Evolutionary conservation across 2,329 filamentous ascomycete genomes (phyloP).

Genomic region (Colletotrichum sansevieriae): DNA sequence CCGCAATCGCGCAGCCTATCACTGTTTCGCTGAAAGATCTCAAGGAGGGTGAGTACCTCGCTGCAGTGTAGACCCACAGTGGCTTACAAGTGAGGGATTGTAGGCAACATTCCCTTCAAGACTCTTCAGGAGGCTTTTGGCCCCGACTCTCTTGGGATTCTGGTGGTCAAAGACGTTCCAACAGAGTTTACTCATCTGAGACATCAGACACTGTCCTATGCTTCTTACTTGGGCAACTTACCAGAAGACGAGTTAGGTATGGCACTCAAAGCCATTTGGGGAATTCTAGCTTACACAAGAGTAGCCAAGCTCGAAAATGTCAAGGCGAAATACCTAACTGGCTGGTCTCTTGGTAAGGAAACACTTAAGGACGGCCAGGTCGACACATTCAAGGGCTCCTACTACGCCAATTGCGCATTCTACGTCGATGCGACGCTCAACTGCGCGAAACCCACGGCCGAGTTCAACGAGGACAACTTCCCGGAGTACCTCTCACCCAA

Average conservation of each 20-base stretch:
- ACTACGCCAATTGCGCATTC: slow-evolving; percentile 87
- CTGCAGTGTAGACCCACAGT: neutral
- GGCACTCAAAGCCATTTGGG: slow-evolving; percentile 42
- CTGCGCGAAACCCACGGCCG: slow-evolving; percentile 70
- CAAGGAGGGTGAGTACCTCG: slow-evolving; percentile 62
- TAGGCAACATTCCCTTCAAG: slow-evolving; percentile 76
- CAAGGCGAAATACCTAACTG: slow-evolving; percentile 73
- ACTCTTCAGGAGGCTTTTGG: slow-evolving; percentile 86
- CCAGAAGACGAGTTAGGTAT: slow-evolving; percentile 78
- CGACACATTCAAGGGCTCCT: slow-evolving; percentile 85
- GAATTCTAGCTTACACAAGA: slow-evolving; percentile 37
- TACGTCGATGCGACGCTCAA: slow-evolving; percentile 75
- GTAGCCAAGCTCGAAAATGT: slow-evolving; percentile 70
- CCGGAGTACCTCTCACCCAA: slow-evolving; percentile 92
- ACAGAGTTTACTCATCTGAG: slow-evolving; percentile 78
- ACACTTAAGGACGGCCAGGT: slow-evolving; percentile 82
- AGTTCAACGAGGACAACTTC: slow-evolving; percentile 73
- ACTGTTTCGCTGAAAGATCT: slow-evolving; percentile 74
- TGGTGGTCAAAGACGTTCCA: slow-evolving; percentile 91
- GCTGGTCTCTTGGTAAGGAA: slow-evolving; percentile 87
- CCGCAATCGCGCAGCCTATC: slow-evolving; percentile 65
- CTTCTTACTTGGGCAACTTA: slow-evolving; percentile 89
- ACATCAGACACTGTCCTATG: slow-evolving; percentile 82
- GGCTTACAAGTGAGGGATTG: slow-evolving; percentile 37
- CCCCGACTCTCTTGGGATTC: slow-evolving; percentile 89